Base-by-base conservation (phyloP, 225 moss, liverwort and hornwort genomes). In the Straminergon stramineum region DNA sequence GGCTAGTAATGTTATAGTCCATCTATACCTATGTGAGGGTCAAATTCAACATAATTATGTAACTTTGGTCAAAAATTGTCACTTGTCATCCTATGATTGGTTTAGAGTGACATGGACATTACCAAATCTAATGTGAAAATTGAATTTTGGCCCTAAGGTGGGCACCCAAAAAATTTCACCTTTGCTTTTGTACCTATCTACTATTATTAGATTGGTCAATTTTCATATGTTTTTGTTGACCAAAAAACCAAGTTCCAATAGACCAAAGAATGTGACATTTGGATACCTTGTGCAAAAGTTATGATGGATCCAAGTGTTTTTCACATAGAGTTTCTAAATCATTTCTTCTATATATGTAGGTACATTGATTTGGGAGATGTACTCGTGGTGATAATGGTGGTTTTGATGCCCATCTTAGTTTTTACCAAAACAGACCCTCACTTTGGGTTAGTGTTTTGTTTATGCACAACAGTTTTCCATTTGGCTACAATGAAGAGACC, bases 91-190 rank as follows among this genome's bases (percentile, higher is more conserved):
- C 0, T 75, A 2, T 20, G 7, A 32, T 32, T 69, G 22, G n/a
- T 69, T n/a, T 69, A 23, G 7, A n/a, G 62, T 69, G n/a, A 22
- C 2, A 69, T 13, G 1, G 12, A 75, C 32, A 4, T 20, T 2
- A 32, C 51, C 12, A 75, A 45, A 10, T 74, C 10, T 19, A 51
- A 32, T 48, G 18, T 30, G 11, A 9, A 73, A 51, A 51, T 75
- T 51, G 6, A 32, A 51, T 51, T 51, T 17, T 17, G 6, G 3
- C 6, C 9, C 45, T 28, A 45, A 73, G 2, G 9, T 71, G 16
- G 9, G 5, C 9, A 9, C 6, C 8, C 16, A 2, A 2, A 6
- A 30, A 48, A 31, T 3, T 3, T 1, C 11, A 18, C 1, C 11
- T 74, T 17, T 75, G 7, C 2, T 75, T 10, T 1, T 48, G 2